Conservation (phyloP, 768 basidiomycete species). For the Astraeus odoratus region DNA sequence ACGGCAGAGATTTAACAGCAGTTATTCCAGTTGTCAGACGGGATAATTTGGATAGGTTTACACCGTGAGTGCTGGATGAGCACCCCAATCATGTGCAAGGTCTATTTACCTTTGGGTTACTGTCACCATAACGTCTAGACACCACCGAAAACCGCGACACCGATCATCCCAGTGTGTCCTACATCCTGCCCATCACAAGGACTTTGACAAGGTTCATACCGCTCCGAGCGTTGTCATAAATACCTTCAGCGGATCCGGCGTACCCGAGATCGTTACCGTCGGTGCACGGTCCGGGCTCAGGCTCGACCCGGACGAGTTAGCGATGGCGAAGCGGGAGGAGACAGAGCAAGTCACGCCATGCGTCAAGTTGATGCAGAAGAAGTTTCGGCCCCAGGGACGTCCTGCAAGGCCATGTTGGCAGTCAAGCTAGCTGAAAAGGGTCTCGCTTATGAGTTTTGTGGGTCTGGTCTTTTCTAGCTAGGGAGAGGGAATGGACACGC, state of each 20-base stretch:
- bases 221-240: conserved; percentile 23
- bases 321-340: conserved; percentile 57
- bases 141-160: conserved; percentile 18
- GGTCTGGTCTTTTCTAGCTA: too few species aligned
- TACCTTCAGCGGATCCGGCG: conserved; percentile 45
- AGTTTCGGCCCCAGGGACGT: conserved; percentile 60
- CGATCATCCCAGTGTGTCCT: conserved; percentile 9
- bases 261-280: conserved; percentile 62
- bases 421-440: too few species aligned
- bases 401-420: conserved; percentile 56
- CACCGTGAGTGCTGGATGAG: too few species aligned
- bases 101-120: too few species aligned
- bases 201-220: conserved; percentile 8
- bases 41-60: too few species aligned
- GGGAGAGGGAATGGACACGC: too few species aligned
- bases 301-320: conserved; percentile 26
- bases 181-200: conserved; percentile 5
- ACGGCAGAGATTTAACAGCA: too few species aligned
- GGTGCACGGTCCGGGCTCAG: conserved; percentile 38
- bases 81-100: too few species aligned
- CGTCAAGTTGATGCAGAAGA: conserved; percentile 69
- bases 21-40: too few species aligned
- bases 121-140: conserved; percentile 17
- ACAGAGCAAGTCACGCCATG: conserved; percentile 55
- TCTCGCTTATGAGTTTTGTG: too few species aligned